Conservation (phyloP, 2,329 filamentous ascomycete genomes). For the Clathrospora elynae region DNA sequence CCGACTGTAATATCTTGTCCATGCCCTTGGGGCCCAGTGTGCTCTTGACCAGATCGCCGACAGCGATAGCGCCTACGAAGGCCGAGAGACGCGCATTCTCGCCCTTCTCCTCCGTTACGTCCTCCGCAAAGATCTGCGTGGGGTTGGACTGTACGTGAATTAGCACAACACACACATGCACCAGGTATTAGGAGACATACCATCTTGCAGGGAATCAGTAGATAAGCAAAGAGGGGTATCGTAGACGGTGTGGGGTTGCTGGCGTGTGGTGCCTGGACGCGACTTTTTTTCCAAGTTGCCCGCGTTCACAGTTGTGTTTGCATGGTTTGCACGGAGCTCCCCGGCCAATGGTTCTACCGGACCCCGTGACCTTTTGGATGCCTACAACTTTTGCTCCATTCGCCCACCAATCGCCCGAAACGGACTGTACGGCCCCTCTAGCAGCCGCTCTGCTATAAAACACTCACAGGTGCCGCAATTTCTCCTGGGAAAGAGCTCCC, state of each 20-base stretch:
- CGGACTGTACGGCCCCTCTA: not conserved
- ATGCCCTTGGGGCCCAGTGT: conserved; percentile 97
- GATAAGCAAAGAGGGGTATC: conserved; percentile 41
- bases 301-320: conserved; percentile 36
- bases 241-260: conserved; percentile 34
- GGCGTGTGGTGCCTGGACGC: conserved; percentile 39
- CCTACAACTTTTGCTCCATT: conserved; percentile 22
- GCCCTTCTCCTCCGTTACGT: conserved; percentile 96
- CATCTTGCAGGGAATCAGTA: conserved; percentile 34
- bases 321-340: conserved; percentile 26
- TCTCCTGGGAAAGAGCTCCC: too few species aligned
- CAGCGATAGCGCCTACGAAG: conserved; percentile 96
- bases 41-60: conserved; percentile 96
- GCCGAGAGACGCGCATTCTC: conserved; percentile 99
- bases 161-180: conserved; percentile 10
- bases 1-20: conserved; percentile 97
- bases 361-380: conserved; percentile 25
- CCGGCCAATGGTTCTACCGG: conserved; percentile 26
- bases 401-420: not conserved
- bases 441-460: not conserved
- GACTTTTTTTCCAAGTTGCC: conserved; percentile 43
- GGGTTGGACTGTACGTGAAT: conserved; percentile 63
- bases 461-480: too few species aligned
- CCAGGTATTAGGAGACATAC: conserved; percentile 22
- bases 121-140: conserved; percentile 97